Percentiles rank a stretch among this genome's conserved stretches.
These are phyloP conservation scores for Ochromonas danica DNA, from an alignment of 108 stramenopile species.

Conservation along the genomic window DNA sequence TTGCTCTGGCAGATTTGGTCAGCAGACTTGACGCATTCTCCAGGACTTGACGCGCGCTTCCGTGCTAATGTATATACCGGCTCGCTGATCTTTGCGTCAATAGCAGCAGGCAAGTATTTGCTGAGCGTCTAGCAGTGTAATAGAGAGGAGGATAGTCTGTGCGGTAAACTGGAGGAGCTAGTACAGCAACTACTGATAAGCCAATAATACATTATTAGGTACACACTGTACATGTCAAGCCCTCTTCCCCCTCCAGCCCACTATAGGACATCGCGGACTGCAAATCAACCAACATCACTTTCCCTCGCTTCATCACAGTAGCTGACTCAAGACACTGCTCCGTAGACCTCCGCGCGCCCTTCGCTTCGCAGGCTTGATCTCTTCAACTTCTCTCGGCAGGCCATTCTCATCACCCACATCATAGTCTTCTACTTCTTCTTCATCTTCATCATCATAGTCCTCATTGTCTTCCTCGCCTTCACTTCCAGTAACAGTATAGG, in stretches of 20 bases:
- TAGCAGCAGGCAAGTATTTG: conserved; percentile 25
- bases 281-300: no score
- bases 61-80: conserved; percentile 48
- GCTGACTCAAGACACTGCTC: no score
- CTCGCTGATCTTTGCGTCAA: conserved; percentile 46
- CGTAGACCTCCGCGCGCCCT: no score
- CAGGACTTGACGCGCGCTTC: conserved; percentile 46
- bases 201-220: background rate
- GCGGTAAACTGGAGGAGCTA: background rate
- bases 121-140: background rate
- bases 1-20: conserved; percentile 54
- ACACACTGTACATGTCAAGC: no score
- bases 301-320: no score
- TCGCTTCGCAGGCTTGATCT: background rate
- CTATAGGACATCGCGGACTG: no score
- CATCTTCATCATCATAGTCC: background rate
- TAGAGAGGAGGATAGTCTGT: background rate
- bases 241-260: no score
- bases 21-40: conserved; percentile 51
- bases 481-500: background rate
- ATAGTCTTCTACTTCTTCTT: background rate
- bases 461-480: background rate
- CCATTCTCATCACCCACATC: background rate
- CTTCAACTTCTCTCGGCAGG: background rate
- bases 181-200: background rate